Base-by-base conservation (phyloP, 805 yeast species). In the Candida peoriensis region DNA sequence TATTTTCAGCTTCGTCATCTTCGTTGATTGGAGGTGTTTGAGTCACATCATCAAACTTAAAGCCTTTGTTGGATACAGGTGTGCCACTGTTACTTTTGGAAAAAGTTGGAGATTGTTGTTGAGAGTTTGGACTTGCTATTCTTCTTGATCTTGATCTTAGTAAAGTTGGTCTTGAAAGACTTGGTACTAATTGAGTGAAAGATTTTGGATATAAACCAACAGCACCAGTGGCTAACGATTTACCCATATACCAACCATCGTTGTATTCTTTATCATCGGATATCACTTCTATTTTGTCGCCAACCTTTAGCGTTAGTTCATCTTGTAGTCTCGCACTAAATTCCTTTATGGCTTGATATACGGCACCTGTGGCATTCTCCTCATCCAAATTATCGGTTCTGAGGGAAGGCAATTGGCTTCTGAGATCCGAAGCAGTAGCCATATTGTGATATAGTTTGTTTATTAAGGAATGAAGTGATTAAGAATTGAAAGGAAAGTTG, bases 241-340 rank as follows among this genome's bases (percentile, higher is more conserved):
- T 78, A 4, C 96, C 96, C 72, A 85, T 82, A 54, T 81, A 93
- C 99, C 99, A 93, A 13, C 97, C 97, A 59, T 93, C 97, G 49
- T 85, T 83, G 58, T 83, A 93, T 52, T 86, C 96, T 42, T 81
- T 74, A 60, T 93, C 98, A 59, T 88, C 96, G 28, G 95, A 86
- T 16, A 93, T 75, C 7, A 93, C 86, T 56, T 87, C 94, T 38
- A 93, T 70, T 41, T 76, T 78, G 55, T 93, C 97, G 19, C 97
- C 97, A 9, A 81, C 74, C 31, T 68, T 71, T 47, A 93, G 68
- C 30, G 79, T 76, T 25, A 93, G 66, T 60, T 93, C 99, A 60
- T 93, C 98, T 18, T 86, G 95, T 43, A 89, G 66, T 33, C 97
- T 72, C 30, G 94, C 87, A 30, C 70, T 70, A 60, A 93, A 93